Conservation (phyloP, 1,284 basidiomycete genomes). For the Cryptococcus floricola region DNA sequence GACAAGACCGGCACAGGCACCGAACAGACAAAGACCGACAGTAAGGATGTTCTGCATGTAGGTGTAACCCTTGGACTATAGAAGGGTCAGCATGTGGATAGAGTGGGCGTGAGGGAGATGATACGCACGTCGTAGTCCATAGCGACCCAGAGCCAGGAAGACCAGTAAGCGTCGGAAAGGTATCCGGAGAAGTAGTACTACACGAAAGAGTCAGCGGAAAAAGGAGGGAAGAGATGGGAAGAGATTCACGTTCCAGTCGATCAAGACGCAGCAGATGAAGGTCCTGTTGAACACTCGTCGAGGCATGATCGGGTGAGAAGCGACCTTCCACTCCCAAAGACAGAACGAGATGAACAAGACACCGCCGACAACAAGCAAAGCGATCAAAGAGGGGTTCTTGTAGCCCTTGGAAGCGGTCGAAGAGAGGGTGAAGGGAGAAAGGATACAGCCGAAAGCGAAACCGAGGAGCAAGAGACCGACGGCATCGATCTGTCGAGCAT, state of each 20-base stretch:
- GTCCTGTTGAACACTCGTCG: constrained; percentile 49
- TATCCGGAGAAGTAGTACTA: constrained; percentile 42
- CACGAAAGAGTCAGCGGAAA: background rate
- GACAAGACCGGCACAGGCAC: constrained; percentile 43
- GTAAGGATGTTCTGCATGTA: constrained; percentile 38
- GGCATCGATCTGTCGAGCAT: constrained; percentile 41
- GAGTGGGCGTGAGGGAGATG: background rate
- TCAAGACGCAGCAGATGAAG: constrained; percentile 14
- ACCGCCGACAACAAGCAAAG: constrained; percentile 48
- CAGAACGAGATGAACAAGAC: constrained; percentile 43
- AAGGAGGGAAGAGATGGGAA: background rate
- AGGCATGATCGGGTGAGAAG: constrained; percentile 48
- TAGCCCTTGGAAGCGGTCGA: constrained; percentile 39
- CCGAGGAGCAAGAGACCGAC: constrained; percentile 48
- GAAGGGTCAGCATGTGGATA: background rate
- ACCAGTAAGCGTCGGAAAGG: constrained; percentile 45
- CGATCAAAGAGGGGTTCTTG: constrained; percentile 49
- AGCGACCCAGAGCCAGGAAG: constrained; percentile 47
- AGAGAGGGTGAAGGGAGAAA: constrained; percentile 46
- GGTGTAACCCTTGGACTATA: constrained; percentile 26
- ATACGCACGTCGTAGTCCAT: constrained; percentile 22
- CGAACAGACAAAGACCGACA: constrained; percentile 47
- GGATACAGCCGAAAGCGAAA: constrained; percentile 43
- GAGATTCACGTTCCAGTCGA: background rate
- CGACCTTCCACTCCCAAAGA: constrained; percentile 46